Evolutionary conservation across 768 basidiomycete species (phyloP), one percentile per base, ranked within the genome.

Genomic region (Sporobolomyces roseus): DNA sequence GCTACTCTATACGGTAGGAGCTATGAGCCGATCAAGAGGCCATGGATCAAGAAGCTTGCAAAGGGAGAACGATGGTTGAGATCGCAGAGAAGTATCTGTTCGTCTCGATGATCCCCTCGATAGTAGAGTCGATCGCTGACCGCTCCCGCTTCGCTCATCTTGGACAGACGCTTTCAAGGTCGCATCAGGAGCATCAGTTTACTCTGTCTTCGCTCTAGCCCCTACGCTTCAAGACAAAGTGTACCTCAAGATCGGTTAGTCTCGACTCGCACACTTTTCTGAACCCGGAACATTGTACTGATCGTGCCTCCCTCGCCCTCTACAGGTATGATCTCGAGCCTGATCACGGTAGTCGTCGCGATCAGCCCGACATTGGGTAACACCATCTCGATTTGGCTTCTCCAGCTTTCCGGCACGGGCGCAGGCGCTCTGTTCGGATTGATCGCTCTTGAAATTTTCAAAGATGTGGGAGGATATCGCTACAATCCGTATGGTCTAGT

Each of bases 401-500:
- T 69, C 2, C 72, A 73, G 38, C 63, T 73, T 8, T 59, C 61
- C 9, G 72, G 72, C 4, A 73, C 72, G 12, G 72, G 72, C 19
- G 49, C 61, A 0, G 72, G 72, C 1, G 68, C 68, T 0, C 43
- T 70, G 2, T 70, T 70, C 45, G 72, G 72, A 12, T 33, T 73
- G 6, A 52, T 73, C 32, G 46, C 64, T 1, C 63, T 73, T 33
- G 68, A 73, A 50, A 70, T 73, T 54, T 73, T 73, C 51, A 10
- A 68, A 16, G 29, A 65, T 38, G 65, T 67, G 29, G 72, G 72
- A 7, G 72, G 72, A 13, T 70, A 70, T 32, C 5, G 5, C 4
- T 73, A 61, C 63, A 73, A 73, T 27, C 72, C 72, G 63, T 73
- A 66, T 46, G 71, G 71, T 6, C 38, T 69, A 35, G 65, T 63